Percentiles rank a stretch among this genome's conserved stretches.
These are phyloP conservation scores for Spencermartinsiella europaea DNA, from an alignment of 805 yeast genomes.

Conservation along the genomic window DNA sequence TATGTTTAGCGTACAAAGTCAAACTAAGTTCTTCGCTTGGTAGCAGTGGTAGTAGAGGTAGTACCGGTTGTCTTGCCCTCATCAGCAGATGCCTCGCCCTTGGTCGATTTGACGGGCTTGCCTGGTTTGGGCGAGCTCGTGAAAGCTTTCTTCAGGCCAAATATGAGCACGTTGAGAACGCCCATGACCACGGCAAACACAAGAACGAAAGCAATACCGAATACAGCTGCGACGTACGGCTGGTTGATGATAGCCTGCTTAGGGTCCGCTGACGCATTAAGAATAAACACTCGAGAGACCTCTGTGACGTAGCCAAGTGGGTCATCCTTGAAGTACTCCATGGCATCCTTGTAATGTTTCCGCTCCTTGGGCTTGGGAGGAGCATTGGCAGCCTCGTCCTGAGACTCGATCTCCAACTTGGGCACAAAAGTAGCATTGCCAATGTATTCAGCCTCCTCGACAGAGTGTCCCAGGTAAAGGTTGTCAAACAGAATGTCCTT, in stretches of 20 bases:
- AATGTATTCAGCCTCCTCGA: constrained; percentile 76
- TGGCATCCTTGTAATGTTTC: constrained; percentile 17
- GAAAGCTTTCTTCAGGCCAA: not conserved
- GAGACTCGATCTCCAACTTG: constrained; percentile 32
- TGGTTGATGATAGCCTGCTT: constrained; percentile 29
- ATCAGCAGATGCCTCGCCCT: constrained; percentile 4
- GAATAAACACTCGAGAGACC: constrained; percentile 27
- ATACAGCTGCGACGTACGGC: constrained; percentile 33
- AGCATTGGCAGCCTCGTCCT: constrained; percentile 23
- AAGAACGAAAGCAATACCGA: constrained; percentile 21
- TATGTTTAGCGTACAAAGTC: too few relatives aligned
- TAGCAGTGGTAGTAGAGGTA: constrained; percentile 14
- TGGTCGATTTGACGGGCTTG: not conserved
- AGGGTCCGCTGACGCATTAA: constrained; percentile 28
- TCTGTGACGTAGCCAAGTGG: constrained; percentile 31
- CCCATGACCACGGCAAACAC: constrained; percentile 9
- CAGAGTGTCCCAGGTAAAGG: constrained; percentile 77
- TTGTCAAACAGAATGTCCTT: constrained; percentile 71
- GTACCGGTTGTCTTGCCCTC: constrained; percentile 13
- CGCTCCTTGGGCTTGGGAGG: constrained; percentile 20
- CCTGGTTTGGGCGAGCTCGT: not conserved
- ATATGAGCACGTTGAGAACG: constrained; percentile 3
- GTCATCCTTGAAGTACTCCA: constrained; percentile 29
- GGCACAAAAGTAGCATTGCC: constrained; percentile 69
- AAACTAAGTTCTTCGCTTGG: constrained; percentile 19